A percentile compares a stretch with the other conserved stretches of the same genome.
phyloP scores from a whole-genome alignment of 2,329 filamentous ascomycete genomes.

The Ceratocystiopsis sp. region DNA sequence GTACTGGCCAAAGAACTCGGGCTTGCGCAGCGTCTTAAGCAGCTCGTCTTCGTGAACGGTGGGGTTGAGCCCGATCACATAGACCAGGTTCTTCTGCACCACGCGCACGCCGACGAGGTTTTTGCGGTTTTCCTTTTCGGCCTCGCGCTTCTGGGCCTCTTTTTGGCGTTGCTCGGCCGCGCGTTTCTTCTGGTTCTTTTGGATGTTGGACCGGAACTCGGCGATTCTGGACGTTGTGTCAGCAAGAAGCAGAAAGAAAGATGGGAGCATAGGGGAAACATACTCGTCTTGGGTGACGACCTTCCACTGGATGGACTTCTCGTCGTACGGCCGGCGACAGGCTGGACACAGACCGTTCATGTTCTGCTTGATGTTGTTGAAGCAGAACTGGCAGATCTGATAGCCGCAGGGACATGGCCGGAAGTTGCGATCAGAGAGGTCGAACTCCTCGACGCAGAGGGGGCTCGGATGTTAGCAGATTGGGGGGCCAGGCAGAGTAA shows the following conservation, averaged over 20 bases:
- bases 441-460: conserved; percentile 96
- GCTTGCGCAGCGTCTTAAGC: conserved; percentile 73
- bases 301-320: conserved; percentile 94
- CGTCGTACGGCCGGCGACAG: conserved; percentile 86
- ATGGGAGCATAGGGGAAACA: conserved; percentile 18
- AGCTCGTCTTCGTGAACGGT: conserved; percentile 85
- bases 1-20: conserved; percentile 94
- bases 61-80: conserved; percentile 87
- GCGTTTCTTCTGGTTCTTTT: conserved; percentile 86
- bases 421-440: conserved; percentile 94
- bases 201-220: conserved; percentile 59
- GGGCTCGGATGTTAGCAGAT: conserved; percentile 40
- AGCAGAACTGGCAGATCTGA: conserved; percentile 99
- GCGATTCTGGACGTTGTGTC: conserved; percentile 26
- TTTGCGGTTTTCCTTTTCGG: conserved; percentile 87
- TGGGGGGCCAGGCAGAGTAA: background rate
- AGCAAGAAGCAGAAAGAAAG: no score
- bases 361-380: conserved; percentile 97
- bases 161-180: conserved; percentile 73
- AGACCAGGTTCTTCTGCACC: conserved; percentile 96
- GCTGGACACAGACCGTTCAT: conserved; percentile 97
- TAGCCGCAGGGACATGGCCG: conserved; percentile 94
- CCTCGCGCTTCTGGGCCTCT: conserved; percentile 89
- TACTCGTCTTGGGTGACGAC: conserved; percentile 91
- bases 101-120: conserved; percentile 90